Evolutionary conservation across 2,329 filamentous ascomycete species (phyloP).

Genomic region (Penicillium sp.): DNA sequence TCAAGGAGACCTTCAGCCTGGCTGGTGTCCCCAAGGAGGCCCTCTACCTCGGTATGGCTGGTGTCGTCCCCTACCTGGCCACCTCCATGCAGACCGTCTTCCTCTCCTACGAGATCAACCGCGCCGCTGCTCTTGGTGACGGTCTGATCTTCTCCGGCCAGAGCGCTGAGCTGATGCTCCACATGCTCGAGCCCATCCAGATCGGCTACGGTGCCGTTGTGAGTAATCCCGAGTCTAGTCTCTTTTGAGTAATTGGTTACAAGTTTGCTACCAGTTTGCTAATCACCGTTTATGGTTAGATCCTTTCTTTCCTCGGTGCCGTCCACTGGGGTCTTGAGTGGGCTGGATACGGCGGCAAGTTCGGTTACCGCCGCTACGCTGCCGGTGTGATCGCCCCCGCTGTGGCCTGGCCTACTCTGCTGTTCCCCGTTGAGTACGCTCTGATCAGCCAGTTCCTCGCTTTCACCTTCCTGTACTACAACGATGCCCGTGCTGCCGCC

Average conservation of each 20-base stretch:
- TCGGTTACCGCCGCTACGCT: slow-evolving; percentile 78
- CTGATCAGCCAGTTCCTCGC: slow-evolving; percentile 81
- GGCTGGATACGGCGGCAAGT: slow-evolving; percentile 64
- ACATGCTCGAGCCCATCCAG: slow-evolving; percentile 80
- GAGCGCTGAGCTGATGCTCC: slow-evolving; percentile 69
- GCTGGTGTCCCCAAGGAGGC: slow-evolving; percentile 65
- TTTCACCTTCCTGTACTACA: slow-evolving; percentile 83
- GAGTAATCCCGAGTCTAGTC: slow-evolving; percentile 39
- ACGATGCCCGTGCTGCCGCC: slow-evolving; percentile 70
- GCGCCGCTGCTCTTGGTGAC: slow-evolving; percentile 59
- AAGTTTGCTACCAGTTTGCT: slow-evolving; percentile 13
- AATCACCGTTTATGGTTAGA: slow-evolving; percentile 48
- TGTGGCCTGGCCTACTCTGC: slow-evolving; percentile 84
- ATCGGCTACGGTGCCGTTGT: slow-evolving; percentile 86
- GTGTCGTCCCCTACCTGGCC: slow-evolving; percentile 79
- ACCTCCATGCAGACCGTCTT: slow-evolving; percentile 82
- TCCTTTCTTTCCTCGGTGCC: slow-evolving; percentile 90
- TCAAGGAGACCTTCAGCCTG: slow-evolving; percentile 69
- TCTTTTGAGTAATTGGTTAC: not conserved
- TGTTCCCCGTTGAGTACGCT: slow-evolving; percentile 81
- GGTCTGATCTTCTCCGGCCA: slow-evolving; percentile 67
- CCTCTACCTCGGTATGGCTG: slow-evolving; percentile 68
- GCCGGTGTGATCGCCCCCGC: slow-evolving; percentile 77
- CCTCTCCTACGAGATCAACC: slow-evolving; percentile 79
- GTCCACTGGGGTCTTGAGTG: slow-evolving; percentile 94